These are phyloP conservation scores for Paramecium tetraurelia DNA, from an alignment of 73 alveolate genomes.

Conservation along the genomic window DNA sequence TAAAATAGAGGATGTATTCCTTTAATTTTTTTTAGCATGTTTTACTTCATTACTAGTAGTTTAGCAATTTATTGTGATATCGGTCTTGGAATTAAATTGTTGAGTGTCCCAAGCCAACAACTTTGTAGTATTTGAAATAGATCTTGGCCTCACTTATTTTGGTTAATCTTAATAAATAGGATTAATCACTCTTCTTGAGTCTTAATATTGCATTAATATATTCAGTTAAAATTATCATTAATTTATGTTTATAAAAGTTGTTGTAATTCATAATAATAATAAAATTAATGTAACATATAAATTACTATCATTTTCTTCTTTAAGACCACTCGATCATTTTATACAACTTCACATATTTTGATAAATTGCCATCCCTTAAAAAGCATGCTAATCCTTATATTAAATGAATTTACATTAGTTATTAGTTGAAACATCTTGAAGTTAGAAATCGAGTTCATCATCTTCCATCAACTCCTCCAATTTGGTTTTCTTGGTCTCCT, in stretches of 20 bases:
- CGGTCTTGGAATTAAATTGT: neutral
- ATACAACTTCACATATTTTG: neutral
- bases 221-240: constrained; percentile 20
- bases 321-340: constrained; percentile 27
- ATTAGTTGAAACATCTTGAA: neutral
- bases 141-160: neutral
- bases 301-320: neutral
- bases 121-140: neutral
- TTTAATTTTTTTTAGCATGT: neutral
- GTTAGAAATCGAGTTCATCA: neutral
- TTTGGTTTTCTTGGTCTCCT: neutral
- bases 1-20: neutral
- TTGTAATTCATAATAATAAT: neutral
- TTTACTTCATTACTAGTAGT: neutral
- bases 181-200: constrained; percentile 43
- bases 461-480: neutral
- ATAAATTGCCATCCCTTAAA: neutral
- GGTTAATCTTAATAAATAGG: neutral
- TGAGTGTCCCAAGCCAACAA: neutral
- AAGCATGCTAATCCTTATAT: neutral
- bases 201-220: constrained; percentile 27
- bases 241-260: neutral
- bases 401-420: neutral
- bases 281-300: neutral
- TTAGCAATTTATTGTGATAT: neutral